Conservation (phyloP, 2,329 filamentous ascomycete species). For the Lasiodiplodia gonubiensis region DNA sequence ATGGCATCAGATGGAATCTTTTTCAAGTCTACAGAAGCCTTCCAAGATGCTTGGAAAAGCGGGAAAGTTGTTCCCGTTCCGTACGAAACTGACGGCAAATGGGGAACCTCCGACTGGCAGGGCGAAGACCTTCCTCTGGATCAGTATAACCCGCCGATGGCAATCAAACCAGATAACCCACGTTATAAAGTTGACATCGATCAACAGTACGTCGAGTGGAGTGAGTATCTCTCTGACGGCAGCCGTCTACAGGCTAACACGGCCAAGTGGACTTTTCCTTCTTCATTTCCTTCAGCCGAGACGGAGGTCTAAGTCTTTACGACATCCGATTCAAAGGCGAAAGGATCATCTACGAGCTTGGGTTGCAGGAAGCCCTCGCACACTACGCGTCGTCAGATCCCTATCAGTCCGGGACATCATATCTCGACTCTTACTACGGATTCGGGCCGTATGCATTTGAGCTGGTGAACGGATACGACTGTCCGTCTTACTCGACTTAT, state of each 20-base stretch:
- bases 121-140: constrained; percentile 53
- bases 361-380: constrained; percentile 61
- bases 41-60: constrained; percentile 53
- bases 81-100: constrained; percentile 43
- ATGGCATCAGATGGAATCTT: constrained; percentile 50
- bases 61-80: background rate
- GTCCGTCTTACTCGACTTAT: constrained; percentile 58
- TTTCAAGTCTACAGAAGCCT: constrained; percentile 57
- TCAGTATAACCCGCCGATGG: constrained; percentile 59
- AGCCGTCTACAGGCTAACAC: background rate
- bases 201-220: constrained; percentile 57
- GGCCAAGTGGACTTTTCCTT: constrained; percentile 55
- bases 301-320: constrained; percentile 57
- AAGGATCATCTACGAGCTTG: constrained; percentile 62
- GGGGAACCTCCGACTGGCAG: constrained; percentile 52
- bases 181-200: constrained; percentile 52
- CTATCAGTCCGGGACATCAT: constrained; percentile 52
- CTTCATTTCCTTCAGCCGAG: constrained; percentile 57
- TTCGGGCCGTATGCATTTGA: constrained; percentile 55
- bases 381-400: constrained; percentile 60
- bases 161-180: constrained; percentile 51
- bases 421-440: constrained; percentile 57
- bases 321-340: constrained; percentile 62
- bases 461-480: constrained; percentile 58
- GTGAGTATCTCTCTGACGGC: background rate